Evolutionary conservation across 805 yeast genomes (phyloP).

Genomic region (Metschnikowia cubensis): DNA sequence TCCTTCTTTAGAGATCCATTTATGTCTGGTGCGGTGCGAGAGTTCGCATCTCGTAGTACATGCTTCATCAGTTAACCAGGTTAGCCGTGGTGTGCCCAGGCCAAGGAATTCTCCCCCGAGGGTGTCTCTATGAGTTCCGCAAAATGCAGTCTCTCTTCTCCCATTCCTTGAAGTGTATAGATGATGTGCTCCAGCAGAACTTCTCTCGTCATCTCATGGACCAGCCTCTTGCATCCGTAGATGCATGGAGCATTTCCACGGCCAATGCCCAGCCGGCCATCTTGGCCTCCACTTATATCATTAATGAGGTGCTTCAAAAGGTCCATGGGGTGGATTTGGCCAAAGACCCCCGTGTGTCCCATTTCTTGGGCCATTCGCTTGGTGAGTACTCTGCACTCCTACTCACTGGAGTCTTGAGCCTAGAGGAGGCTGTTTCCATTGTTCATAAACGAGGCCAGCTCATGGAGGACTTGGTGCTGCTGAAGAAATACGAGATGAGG

Average conservation of each 20-base stretch:
- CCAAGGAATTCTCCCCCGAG: slow-evolving; percentile 17
- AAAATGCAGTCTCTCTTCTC: slow-evolving; percentile 8
- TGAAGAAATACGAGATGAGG: slow-evolving; percentile 25
- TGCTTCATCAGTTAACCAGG: not conserved
- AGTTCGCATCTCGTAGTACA: not conserved
- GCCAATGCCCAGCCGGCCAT: slow-evolving; percentile 53
- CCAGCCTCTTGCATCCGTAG: slow-evolving; percentile 8
- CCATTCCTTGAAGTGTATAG: slow-evolving; percentile 12
- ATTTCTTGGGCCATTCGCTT: slow-evolving; percentile 18
- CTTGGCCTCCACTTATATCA: slow-evolving; percentile 33
- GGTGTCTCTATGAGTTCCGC: slow-evolving; percentile 12
- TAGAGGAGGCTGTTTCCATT: slow-evolving; percentile 11
- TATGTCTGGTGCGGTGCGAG: not conserved
- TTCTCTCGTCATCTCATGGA: slow-evolving; percentile 12
- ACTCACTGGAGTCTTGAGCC: slow-evolving; percentile 14
- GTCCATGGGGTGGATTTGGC: slow-evolving; percentile 16
- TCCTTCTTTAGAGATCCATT: too few relatives aligned
- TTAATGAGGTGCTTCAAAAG: slow-evolving; percentile 6
- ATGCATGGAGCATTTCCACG: slow-evolving; percentile 16
- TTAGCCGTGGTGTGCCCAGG: slow-evolving; percentile 20
- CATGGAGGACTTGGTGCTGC: slow-evolving; percentile 10
- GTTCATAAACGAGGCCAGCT: slow-evolving; percentile 18
- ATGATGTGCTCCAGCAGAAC: slow-evolving; percentile 10
- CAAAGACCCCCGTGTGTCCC: slow-evolving; percentile 11
- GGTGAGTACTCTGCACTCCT: slow-evolving; percentile 18